Conservation (phyloP, 345 rosid species). For the Salix koriyanagi region DNA sequence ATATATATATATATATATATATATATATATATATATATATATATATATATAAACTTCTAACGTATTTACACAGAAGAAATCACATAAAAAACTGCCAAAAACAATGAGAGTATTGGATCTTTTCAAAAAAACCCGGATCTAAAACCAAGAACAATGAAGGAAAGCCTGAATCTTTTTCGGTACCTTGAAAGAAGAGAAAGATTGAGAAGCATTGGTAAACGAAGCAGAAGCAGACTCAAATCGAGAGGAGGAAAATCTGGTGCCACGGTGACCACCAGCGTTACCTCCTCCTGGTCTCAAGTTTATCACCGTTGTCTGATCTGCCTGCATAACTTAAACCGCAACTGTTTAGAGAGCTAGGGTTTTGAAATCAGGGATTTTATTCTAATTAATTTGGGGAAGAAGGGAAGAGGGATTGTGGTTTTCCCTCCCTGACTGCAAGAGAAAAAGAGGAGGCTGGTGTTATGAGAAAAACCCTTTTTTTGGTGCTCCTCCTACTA, state of each 20-base stretch:
- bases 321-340: constrained; percentile 18
- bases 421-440: background rate
- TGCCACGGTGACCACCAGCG: constrained; percentile 18
- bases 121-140: background rate
- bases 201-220: background rate
- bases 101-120: background rate
- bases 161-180: background rate
- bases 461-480: background rate
- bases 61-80: background rate
- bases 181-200: background rate
- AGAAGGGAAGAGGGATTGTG: background rate
- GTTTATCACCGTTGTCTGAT: constrained; percentile 30
- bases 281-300: constrained; percentile 28
- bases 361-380: background rate
- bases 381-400: background rate
- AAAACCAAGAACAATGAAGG: background rate
- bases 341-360: background rate
- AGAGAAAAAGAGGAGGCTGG: background rate
- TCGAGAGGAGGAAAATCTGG: constrained; percentile 23
- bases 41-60: background rate
- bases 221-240: constrained; percentile 12
- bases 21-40: background rate
- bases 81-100: background rate
- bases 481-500: background rate
- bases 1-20: background rate